Conservation (phyloP, 768 basidiomycete genomes). For the Suillus subaureus region DNA sequence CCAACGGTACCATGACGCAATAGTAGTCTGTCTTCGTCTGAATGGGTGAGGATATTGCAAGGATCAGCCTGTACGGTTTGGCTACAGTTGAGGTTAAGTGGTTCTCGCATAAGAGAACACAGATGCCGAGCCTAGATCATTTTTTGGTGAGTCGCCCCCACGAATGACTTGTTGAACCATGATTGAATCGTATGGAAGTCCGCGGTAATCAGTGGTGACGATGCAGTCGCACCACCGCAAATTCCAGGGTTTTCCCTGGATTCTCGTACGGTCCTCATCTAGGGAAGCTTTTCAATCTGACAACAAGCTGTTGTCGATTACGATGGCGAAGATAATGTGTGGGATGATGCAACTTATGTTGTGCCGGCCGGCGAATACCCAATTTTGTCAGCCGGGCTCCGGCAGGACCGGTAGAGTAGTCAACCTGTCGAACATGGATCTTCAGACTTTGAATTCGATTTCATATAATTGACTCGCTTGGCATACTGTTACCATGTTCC, state of each 20-base stretch:
- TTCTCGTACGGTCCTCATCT: not conserved
- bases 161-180: not conserved
- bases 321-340: not conserved
- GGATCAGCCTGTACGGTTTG: not conserved
- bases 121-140: not conserved
- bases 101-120: not conserved
- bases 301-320: not conserved
- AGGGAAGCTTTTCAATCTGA: not conserved
- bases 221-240: not conserved
- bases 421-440: no score
- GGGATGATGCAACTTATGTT: not conserved
- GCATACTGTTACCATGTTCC: slow-evolving; percentile 35
- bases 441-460: not conserved
- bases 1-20: not conserved
- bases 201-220: not conserved
- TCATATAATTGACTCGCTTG: not conserved
- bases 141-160: not conserved
- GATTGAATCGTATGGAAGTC: not conserved
- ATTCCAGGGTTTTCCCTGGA: not conserved
- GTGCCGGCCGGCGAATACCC: not conserved
- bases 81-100: not conserved
- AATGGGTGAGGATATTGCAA: not conserved
- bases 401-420: not conserved
- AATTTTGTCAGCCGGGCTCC: not conserved
- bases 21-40: not conserved